Evolutionary conservation across 2,329 filamentous ascomycete species (phyloP).

Genomic region (Rutstroemia sydowiana): DNA sequence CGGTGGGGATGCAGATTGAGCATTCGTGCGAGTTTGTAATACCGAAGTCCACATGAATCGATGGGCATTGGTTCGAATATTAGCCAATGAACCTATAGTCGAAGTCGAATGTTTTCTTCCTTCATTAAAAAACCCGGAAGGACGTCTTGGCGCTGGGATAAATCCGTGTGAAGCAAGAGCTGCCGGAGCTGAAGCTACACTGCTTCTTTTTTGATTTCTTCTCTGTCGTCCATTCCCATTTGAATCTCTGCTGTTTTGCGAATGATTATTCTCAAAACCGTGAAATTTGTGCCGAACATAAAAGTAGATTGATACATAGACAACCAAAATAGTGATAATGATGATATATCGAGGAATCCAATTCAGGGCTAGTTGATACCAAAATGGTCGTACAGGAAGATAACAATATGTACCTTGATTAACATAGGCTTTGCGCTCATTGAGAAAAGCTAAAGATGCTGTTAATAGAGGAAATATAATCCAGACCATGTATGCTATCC

Average conservation of each 20-base stretch:
- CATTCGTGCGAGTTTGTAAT: slow-evolving; percentile 15
- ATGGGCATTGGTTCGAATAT: slow-evolving; percentile 16
- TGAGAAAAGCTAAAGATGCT: slow-evolving; percentile 57
- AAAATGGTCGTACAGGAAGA: slow-evolving; percentile 57
- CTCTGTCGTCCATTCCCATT: slow-evolving; percentile 3
- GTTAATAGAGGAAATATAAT: slow-evolving; percentile 51
- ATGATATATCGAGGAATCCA: slow-evolving; percentile 72
- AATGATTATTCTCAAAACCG: slow-evolving; percentile 19
- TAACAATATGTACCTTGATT: slow-evolving; percentile 63
- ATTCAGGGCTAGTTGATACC: slow-evolving; percentile 60
- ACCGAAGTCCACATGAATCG: slow-evolving; percentile 26
- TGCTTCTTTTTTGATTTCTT: slow-evolving; percentile 10
- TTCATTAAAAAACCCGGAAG: slow-evolving; percentile 8
- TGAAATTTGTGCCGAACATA: slow-evolving; percentile 45
- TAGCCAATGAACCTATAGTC: slow-evolving; percentile 14
- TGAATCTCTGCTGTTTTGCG: slow-evolving; percentile 8
- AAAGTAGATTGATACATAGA: slow-evolving; percentile 63
- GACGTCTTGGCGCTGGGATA: slow-evolving; percentile 19
- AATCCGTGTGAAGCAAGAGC: slow-evolving; percentile 23
- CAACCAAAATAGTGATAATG: slow-evolving; percentile 52
- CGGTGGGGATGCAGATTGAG: slow-evolving; percentile 12
- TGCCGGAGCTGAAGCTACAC: slow-evolving; percentile 20
- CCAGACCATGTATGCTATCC: slow-evolving; percentile 50
- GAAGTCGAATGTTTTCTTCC: slow-evolving; percentile 15
- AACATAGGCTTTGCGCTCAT: slow-evolving; percentile 46